Conservation (phyloP, 768 basidiomycete species). For the Sarcodon aspratus region DNA sequence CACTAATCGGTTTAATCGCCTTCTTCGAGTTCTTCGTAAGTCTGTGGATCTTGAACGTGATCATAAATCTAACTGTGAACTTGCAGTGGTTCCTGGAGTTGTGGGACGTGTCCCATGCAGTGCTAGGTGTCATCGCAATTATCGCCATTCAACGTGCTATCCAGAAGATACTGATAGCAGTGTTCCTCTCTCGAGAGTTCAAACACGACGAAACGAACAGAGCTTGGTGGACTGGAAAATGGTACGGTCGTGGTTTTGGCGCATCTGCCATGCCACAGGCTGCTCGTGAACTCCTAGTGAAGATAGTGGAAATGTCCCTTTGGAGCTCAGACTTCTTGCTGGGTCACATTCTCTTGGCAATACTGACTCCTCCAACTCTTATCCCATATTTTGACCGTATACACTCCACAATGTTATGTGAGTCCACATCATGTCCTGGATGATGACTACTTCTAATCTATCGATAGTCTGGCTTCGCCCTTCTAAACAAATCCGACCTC, state of each 20-base stretch:
- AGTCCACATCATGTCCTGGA: constrained; percentile 19
- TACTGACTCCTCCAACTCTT: constrained; percentile 74
- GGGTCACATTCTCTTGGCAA: constrained; percentile 73
- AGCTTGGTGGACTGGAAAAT: constrained; percentile 99
- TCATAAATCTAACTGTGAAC: constrained; percentile 8
- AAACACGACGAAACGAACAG: constrained; percentile 98
- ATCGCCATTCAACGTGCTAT: constrained; percentile 86
- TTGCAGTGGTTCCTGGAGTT: constrained; percentile 88
- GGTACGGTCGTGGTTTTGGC: constrained; percentile 92
- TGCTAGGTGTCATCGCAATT: constrained; percentile 83
- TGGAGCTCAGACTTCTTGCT: constrained; percentile 95
- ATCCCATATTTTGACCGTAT: constrained; percentile 82
- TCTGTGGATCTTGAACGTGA: constrained; percentile 19
- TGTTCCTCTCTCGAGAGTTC: constrained; percentile 93
- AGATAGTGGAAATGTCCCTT: constrained; percentile 94
- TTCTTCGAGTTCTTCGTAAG: constrained; percentile 97
- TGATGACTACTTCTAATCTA: constrained; percentile 5
- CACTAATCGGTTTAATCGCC: constrained; percentile 70
- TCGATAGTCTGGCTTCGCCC: constrained; percentile 85
- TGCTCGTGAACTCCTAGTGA: constrained; percentile 94
- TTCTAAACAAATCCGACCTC: constrained; percentile 87
- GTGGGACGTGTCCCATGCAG: constrained; percentile 95
- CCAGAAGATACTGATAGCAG: constrained; percentile 88
- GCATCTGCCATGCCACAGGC: constrained; percentile 91
- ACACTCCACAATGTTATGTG: constrained; percentile 91